Percentiles rank a stretch among this genome's conserved stretches.
Conservation (phyloP, 2,329 filamentous ascomycete species). For the Botrytis paeoniae region DNA sequence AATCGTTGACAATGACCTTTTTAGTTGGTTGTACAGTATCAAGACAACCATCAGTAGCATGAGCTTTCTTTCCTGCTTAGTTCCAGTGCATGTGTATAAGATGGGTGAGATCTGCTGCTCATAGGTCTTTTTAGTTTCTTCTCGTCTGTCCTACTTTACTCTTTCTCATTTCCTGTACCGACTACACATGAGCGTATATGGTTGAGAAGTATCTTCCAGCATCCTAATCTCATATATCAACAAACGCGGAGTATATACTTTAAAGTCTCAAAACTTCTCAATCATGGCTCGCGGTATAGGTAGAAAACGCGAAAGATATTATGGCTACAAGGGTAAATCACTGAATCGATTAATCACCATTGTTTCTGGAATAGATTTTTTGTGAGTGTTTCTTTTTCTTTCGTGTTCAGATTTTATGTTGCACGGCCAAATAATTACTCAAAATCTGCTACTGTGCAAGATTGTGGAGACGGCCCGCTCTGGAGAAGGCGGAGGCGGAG, state of each 20-base stretch:
- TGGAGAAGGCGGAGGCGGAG: not conserved
- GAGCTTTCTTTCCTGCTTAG: not conserved
- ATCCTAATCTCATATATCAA: not conserved
- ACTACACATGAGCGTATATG: not conserved
- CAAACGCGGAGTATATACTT: not conserved
- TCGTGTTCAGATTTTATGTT: not conserved
- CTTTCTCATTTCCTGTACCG: not conserved
- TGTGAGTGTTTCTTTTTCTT: slow-evolving; percentile 45
- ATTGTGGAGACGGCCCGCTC: slow-evolving; percentile 2
- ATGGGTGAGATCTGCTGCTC: not conserved
- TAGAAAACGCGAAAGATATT: slow-evolving; percentile 44
- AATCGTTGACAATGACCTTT: not conserved
- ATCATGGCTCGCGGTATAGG: slow-evolving; percentile 22
- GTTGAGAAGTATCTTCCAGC: not conserved
- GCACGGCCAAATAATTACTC: not conserved
- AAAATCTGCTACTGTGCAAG: not conserved
- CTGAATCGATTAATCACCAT: slow-evolving; percentile 68
- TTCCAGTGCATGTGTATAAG: not conserved
- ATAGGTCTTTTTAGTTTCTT: not conserved
- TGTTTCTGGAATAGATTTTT: slow-evolving; percentile 71
- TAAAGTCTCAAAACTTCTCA: too few relatives aligned
- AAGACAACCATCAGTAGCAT: not conserved
- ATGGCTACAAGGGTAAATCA: slow-evolving; percentile 62
- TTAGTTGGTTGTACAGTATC: not conserved
- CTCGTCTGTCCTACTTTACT: not conserved